Percentiles rank a stretch among this genome's conserved stretches.
phyloP scores from a whole-genome alignment of 2,329 filamentous ascomycete species.

The Drechslera avenae region DNA sequence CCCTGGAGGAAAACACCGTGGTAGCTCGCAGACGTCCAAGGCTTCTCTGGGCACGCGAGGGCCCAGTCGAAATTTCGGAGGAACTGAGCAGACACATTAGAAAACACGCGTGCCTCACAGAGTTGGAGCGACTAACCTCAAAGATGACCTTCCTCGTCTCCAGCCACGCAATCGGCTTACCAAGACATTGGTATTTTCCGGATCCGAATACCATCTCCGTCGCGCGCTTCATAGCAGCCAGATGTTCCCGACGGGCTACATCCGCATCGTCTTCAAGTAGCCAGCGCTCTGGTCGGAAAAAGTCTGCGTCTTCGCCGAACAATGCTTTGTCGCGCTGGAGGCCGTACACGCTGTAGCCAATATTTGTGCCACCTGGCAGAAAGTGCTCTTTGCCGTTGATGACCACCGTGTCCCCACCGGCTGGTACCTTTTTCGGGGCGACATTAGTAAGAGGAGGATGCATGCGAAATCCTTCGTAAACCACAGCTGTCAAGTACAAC shows the following conservation, averaged over 20 bases:
- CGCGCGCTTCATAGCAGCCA: slow-evolving; percentile 31
- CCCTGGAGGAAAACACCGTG: slow-evolving; percentile 29
- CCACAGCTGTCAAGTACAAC: slow-evolving; percentile 53
- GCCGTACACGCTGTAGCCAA: slow-evolving; percentile 32
- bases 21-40: slow-evolving; percentile 27
- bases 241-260: slow-evolving; percentile 2
- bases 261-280: slow-evolving; percentile 30
- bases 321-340: slow-evolving; percentile 29
- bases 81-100: slow-evolving; percentile 8
- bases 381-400: slow-evolving; percentile 26
- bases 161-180: slow-evolving; percentile 39
- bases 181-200: slow-evolving; percentile 41
- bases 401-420: slow-evolving; percentile 31
- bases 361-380: slow-evolving; percentile 35
- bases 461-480: slow-evolving; percentile 52
- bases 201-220: slow-evolving; percentile 42
- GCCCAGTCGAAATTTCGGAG: slow-evolving; percentile 34
- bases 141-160: slow-evolving; percentile 47
- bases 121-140: slow-evolving; percentile 42
- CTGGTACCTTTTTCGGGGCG: slow-evolving; percentile 33
- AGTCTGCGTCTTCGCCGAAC: slow-evolving; percentile 48
- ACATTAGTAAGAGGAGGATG: slow-evolving; percentile 45
- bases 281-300: slow-evolving; percentile 57
- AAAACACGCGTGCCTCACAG: not conserved
- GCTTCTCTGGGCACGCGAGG: slow-evolving; percentile 23